phyloP scores from a whole-genome alignment of 2,329 filamentous ascomycete species.

The Didymella lethalis region DNA sequence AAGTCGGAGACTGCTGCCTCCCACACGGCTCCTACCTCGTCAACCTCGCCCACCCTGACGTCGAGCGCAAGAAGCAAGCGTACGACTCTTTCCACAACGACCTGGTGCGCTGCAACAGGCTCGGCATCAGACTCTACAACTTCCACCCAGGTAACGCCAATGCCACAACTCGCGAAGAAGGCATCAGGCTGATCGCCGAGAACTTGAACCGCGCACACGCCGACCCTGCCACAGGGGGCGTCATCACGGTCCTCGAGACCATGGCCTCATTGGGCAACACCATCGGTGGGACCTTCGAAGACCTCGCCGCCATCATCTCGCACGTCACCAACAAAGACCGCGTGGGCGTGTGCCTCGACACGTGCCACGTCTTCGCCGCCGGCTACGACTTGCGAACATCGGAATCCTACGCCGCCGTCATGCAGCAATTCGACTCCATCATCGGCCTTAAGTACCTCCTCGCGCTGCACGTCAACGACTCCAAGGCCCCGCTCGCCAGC shows the following conservation, averaged over 20 bases:
- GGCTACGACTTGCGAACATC: conserved; percentile 88
- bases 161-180: conserved; percentile 70
- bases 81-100: conserved; percentile 89
- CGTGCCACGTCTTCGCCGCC: conserved; percentile 93
- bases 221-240: conserved; percentile 69
- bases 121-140: conserved; percentile 94
- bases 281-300: conserved; percentile 84
- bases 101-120: conserved; percentile 79
- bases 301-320: conserved; percentile 83
- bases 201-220: conserved; percentile 84
- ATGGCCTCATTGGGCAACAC: conserved; percentile 91
- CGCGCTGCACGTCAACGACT: conserved; percentile 93
- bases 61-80: conserved; percentile 81
- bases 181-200: conserved; percentile 78
- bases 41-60: conserved; percentile 87
- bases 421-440: conserved; percentile 76
- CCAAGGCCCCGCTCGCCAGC: conserved; percentile 84
- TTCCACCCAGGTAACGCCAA: conserved; percentile 91
- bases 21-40: conserved; percentile 97
- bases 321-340: conserved; percentile 80
- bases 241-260: conserved; percentile 89
- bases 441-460: conserved; percentile 82
- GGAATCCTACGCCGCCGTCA: conserved; percentile 73
- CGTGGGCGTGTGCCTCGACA: conserved; percentile 94
- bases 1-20: conserved; percentile 76